Evolutionary conservation across 2,329 filamentous ascomycete species (phyloP).

Genomic region (Exophiala bonariae): DNA sequence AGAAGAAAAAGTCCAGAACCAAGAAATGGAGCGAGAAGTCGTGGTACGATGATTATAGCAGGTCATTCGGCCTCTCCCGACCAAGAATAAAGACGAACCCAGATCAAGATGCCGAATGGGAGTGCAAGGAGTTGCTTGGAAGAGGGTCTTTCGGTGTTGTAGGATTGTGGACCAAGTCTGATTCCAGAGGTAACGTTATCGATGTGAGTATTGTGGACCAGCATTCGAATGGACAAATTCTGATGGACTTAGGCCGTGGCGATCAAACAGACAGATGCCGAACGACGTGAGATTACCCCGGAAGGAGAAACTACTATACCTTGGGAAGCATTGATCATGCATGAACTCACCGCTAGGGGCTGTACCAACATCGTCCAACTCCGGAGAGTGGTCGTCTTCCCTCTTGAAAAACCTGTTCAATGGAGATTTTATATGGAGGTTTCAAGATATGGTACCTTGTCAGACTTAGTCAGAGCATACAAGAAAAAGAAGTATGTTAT

Average conservation of each 20-base stretch:
- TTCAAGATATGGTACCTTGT: slow-evolving; percentile 13
- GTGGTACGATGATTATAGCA: neutral
- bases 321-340: slow-evolving; percentile 15
- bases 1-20: neutral
- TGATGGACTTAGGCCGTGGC: slow-evolving; percentile 11
- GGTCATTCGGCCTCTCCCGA: neutral
- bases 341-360: slow-evolving; percentile 10
- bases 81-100: neutral
- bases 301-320: slow-evolving; percentile 9
- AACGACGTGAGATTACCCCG: slow-evolving; percentile 7
- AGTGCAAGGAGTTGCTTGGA: slow-evolving; percentile 19
- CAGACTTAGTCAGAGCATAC: slow-evolving; percentile 12
- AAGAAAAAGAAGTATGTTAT: neutral
- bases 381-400: slow-evolving; percentile 10
- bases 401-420: neutral
- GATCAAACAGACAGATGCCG: slow-evolving; percentile 18
- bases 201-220: slow-evolving; percentile 10
- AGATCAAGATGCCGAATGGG: neutral
- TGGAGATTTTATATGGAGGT: slow-evolving; percentile 21
- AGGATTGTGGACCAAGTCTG: slow-evolving; percentile 17
- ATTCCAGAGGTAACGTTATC: slow-evolving; percentile 4
- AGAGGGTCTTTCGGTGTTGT: slow-evolving; percentile 19
- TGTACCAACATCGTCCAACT: slow-evolving; percentile 13
- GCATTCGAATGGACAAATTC: neutral
- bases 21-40: neutral